Base-by-base conservation (phyloP, 495 filamentous ascomycete genomes). In the Hypoxylon fuscum region DNA sequence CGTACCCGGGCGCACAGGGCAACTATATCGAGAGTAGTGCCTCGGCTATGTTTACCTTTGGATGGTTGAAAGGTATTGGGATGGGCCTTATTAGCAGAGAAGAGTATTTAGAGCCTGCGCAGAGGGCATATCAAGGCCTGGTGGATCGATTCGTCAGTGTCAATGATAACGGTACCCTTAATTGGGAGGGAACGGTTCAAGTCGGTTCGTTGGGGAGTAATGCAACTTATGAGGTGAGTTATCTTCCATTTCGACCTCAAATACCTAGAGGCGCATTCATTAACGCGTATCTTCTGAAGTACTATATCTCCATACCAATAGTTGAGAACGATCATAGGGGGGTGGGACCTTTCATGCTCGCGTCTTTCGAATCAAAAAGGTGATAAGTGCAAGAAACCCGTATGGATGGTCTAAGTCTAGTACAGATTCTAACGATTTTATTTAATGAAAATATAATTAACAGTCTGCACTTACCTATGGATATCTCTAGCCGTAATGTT, bases 1-100 rank as follows among this genome's bases (percentile, higher is more conserved):
- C 59, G 15, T 72, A 72, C 34, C 74, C 78, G 0, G 79, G 78
- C 0, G 65, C 62, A 5, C 48, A 76, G 46, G 80, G 81, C 0
- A 88, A 88, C 53, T 88, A 87, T 49, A 83, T 88, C 51, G 85
- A 88, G 71, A 81, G 79, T 37, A 85, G 82, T 47, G 83, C 76
- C 10, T 83, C 78, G 11, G 84, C 84, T 3, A 86, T 88, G 83
- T 85, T 87, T 66, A 75, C 77, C 5, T 85, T 83, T 68, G 80
- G 77, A 3, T 71, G 83, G 51, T 68, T 83, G 46, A 85, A 84
- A 69, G 84, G 80, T 1, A 72, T 79, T 7, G 67, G 79, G 43
- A 68, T 78, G 27, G 84, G 82, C 1, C 72, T 77, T 53, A 62
- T 81, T 8, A 46, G 49, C 5, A 50, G 41, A 6, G 53, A 38